Evolutionary conservation across 2,329 filamentous ascomycete species (phyloP).

Genomic region (Fusarium clavum): DNA sequence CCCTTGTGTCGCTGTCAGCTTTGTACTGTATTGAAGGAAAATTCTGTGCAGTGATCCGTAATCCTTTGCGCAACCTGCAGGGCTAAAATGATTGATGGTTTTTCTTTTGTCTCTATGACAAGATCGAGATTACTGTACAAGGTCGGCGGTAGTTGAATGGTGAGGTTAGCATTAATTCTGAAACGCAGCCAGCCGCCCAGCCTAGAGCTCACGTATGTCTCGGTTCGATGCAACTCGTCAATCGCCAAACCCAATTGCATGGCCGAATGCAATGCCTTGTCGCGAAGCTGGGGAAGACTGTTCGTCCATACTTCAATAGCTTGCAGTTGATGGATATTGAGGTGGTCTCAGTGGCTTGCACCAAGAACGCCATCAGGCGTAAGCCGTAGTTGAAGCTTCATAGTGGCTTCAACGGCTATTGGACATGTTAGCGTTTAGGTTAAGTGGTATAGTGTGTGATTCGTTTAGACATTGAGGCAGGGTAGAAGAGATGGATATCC

Average conservation of each 20-base stretch:
- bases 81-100: conserved; percentile 3
- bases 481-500: not conserved
- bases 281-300: conserved; percentile 21
- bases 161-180: conserved; percentile 13
- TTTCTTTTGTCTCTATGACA: not conserved
- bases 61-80: conserved; percentile 8
- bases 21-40: not conserved
- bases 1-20: conserved; percentile 22
- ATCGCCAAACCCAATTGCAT: conserved; percentile 27
- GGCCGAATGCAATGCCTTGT: conserved; percentile 29
- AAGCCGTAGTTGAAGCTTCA: not conserved
- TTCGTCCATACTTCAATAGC: not conserved
- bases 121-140: conserved; percentile 21
- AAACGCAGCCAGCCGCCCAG: conserved; percentile 23
- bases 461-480: not conserved
- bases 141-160: conserved; percentile 25
- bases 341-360: conserved; percentile 10
- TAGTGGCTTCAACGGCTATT: conserved; percentile 6
- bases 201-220: conserved; percentile 39
- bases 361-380: conserved; percentile 17
- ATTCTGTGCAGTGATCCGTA: not conserved
- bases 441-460: not conserved
- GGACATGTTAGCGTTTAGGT: not conserved
- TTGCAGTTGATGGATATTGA: not conserved
- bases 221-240: conserved; percentile 25